These are phyloP conservation scores for Drechmeria coniospora DNA, from an alignment of 2,329 filamentous ascomycete species.

Conservation along the genomic window DNA sequence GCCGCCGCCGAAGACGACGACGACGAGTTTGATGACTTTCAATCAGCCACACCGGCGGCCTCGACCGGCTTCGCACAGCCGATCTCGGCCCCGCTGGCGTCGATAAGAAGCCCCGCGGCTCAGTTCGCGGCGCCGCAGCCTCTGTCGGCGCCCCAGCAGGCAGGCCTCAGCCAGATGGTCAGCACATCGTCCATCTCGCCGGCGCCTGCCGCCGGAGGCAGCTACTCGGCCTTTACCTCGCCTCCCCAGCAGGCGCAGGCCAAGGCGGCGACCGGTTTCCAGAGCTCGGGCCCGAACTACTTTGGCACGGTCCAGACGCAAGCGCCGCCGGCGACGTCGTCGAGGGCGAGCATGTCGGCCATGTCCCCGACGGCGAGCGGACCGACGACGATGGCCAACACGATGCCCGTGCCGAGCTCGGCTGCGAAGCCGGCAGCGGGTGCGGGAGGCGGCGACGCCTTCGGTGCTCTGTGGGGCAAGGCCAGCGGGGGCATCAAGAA, in stretches of 20 bases:
- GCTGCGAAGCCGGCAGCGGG: slow-evolving; percentile 38
- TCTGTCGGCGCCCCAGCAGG: slow-evolving; percentile 66
- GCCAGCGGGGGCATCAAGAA: slow-evolving; percentile 66
- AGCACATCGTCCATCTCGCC: slow-evolving; percentile 71
- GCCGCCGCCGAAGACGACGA: slow-evolving; percentile 39
- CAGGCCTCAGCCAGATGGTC: slow-evolving; percentile 65
- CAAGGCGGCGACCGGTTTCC: slow-evolving; percentile 48
- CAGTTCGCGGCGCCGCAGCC: slow-evolving; percentile 75
- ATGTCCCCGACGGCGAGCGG: slow-evolving; percentile 17
- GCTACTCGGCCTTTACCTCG: slow-evolving; percentile 46
- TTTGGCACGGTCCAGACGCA: slow-evolving; percentile 62
- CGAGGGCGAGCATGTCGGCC: slow-evolving; percentile 10
- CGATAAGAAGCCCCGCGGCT: slow-evolving; percentile 36
- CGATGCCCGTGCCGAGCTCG: slow-evolving; percentile 31
- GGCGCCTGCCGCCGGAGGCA: slow-evolving; percentile 40
- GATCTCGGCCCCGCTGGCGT: slow-evolving; percentile 31
- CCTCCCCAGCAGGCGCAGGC: slow-evolving; percentile 24
- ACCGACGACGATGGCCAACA: slow-evolving; percentile 25
- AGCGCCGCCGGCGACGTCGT: slow-evolving; percentile 14
- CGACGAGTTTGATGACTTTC: slow-evolving; percentile 96
- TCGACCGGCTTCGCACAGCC: slow-evolving; percentile 20
- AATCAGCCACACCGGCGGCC: slow-evolving; percentile 57
- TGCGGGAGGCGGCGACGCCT: slow-evolving; percentile 60
- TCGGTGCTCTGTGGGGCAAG: slow-evolving; percentile 72
- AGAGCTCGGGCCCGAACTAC: slow-evolving; percentile 79